Evolutionary conservation across 208 protist genomes (phyloP), one percentile per base, ranked within the genome.

Genomic region (Leishmania gerbilli): DNA sequence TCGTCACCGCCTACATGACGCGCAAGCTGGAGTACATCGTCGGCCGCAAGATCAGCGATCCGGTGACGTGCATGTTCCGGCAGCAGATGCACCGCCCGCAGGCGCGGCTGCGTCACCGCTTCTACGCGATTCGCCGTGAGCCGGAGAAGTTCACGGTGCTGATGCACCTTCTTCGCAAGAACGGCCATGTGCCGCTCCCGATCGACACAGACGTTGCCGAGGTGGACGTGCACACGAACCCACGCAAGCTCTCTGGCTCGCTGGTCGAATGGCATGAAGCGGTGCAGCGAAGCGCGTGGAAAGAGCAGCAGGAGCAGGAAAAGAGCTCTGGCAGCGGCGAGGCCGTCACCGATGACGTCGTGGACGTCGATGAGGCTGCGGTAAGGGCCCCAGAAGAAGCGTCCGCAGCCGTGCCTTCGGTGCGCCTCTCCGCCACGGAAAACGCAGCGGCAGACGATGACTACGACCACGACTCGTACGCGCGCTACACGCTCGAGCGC

Each of bases 1-100:
- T 97, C 83, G 79, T 79, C 62, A 91, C 92, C 15, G 76, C 92
- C 15, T 95, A 91, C 87, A 91, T 97, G 49, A 97, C 92, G 17
- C 87, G 91, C 13, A 94, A 95, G 81, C 79, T 97, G 40, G 90
- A 95, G 80, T 88, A 92, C 81, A 71, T 91, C 56, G 82, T 97
- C 1, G 92, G 91, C 1, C 90, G 90, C 51, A 87, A 83, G 51
- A 88, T 93, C 53, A 87, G 81, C 13, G 81, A 91, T 69, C 80
- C 78, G 0, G 90, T 94, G 51, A 87, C 89, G 42, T 95, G 91
- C 77, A 81, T 97, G 79, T 88, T 89, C 34, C 82, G 87, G 3
- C 82, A 89, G 56, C 82, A 83, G 40, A 95, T 95, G 92, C 94
- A 97, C 67, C 84, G 87, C 31, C 85, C 91, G 1, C 67, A 84